Base-by-base conservation (phyloP, 768 basidiomycete species). In the Tylopilus felleus region DNA sequence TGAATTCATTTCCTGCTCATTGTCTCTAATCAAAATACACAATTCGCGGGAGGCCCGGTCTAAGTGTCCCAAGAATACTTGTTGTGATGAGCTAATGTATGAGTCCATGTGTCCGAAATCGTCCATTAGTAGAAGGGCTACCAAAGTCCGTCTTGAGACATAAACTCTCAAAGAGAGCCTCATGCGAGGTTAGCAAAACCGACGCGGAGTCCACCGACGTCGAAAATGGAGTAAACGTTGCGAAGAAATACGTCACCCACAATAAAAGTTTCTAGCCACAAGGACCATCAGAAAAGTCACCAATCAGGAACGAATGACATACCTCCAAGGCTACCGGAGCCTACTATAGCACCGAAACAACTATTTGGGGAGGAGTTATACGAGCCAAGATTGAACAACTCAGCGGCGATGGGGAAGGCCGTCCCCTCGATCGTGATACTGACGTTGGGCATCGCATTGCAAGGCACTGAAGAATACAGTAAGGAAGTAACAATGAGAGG, bases 151-250 rank as follows among this genome's bases (percentile, higher is more conserved):
- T 29, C 25, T 44, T n/a, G 16, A 43, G 27, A 33, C 27, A 6
- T 1, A 23, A 8, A 3, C 31, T n/a, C 7, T n/a, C 4, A 35
- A 35, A 27, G 23, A 49, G 17, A 22, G 27, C 29, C 33, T 68
- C 55, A 65, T 47, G 59, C 59, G 38, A 68, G 62, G 10, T 58
- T 38, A 35, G 77, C 77, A 56, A 78, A 78, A 5, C 78, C 75
- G n/a, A 78, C 73, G 29, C 61, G 67, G 4, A 38, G 49, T n/a
- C 70, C 66, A 5, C 69, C 74, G 19, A 74, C 52, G 56, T 79
- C 75, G 57, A 80, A 80, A 12, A 68, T 66, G 8, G 77, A 69
- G 57, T 78, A 82, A 25, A 78, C 75, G 48, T 75, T 77, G 59
- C 68, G 72, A 56, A 80, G 56, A 68, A 81, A 78, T 12, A 66